Percentiles rank a stretch among this genome's conserved stretches.
These are phyloP conservation scores for Pseudopithomyces maydicus DNA, from an alignment of 2,329 filamentous ascomycete species.

Conservation along the genomic window DNA sequence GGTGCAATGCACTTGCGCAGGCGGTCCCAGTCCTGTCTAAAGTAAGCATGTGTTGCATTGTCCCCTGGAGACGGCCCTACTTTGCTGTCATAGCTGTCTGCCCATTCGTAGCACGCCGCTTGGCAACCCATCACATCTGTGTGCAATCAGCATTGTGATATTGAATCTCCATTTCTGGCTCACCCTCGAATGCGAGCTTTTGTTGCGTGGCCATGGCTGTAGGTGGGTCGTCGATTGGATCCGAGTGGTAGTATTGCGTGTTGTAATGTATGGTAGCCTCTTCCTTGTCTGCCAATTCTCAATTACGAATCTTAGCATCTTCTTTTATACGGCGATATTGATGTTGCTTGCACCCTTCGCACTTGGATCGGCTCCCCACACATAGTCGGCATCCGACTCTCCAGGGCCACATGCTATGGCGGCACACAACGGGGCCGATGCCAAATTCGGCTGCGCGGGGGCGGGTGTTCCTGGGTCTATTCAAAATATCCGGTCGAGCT, in stretches of 20 bases:
- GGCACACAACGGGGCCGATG: constrained; percentile 31
- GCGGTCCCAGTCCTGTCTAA: constrained; percentile 60
- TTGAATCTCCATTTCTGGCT: constrained; percentile 4
- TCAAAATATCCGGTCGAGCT: constrained; percentile 2
- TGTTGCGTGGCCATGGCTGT: constrained; percentile 38
- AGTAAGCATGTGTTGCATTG: constrained; percentile 4
- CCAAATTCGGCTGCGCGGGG: constrained; percentile 17
- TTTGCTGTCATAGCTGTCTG: constrained; percentile 69
- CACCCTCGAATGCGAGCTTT: constrained; percentile 43
- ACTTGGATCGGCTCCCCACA: constrained; percentile 39
- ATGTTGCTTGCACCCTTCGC: constrained; percentile 22
- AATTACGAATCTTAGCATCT: background rate
- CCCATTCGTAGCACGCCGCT: constrained; percentile 64
- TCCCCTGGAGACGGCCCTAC: constrained; percentile 21
- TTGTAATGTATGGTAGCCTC: background rate
- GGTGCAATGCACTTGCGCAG: constrained; percentile 67
- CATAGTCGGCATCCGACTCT: constrained; percentile 23
- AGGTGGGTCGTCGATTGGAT: background rate
- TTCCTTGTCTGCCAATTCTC: constrained; percentile 5
- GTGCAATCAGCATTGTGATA: constrained; percentile 19
- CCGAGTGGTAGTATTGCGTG: background rate
- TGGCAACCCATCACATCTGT: constrained; percentile 57
- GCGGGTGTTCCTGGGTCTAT: constrained; percentile 25
- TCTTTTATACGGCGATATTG: constrained; percentile 16
- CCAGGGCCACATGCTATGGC: constrained; percentile 15